A percentile compares a stretch with the other conserved stretches of the same genome.
phyloP scores from a whole-genome alignment of 352 stramenopile genomes.

The Phytophthora macrochlamydospora region DNA sequence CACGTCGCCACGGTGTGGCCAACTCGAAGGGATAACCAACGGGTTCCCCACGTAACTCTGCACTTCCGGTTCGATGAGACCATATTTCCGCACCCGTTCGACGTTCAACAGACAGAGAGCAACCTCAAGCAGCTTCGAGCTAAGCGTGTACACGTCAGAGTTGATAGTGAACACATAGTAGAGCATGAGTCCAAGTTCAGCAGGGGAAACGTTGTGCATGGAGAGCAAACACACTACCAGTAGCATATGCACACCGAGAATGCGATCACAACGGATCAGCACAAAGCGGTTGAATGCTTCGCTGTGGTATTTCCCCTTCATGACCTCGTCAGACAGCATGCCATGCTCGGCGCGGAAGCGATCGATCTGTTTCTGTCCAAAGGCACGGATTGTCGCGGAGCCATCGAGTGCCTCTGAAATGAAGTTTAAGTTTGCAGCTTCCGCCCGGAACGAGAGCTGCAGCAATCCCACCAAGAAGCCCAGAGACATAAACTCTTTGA shows the following conservation, averaged over 20 bases:
- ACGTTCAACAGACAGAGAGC: conserved; percentile 41
- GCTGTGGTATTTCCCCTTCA: conserved; percentile 29
- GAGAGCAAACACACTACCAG: conserved; percentile 40
- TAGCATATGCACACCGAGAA: conserved; percentile 43
- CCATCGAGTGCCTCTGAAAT: conserved; percentile 49
- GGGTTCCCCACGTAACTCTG: conserved; percentile 21
- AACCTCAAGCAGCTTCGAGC: conserved; percentile 32
- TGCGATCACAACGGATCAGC: conserved; percentile 39
- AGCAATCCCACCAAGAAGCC: conserved; percentile 36
- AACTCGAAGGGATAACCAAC: conserved; percentile 22
- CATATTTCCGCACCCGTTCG: conserved; percentile 49
- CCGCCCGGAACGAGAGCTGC: conserved; percentile 39
- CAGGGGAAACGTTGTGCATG: conserved; percentile 35
- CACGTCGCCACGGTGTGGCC: conserved; percentile 36
- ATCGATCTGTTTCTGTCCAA: conserved; percentile 34
- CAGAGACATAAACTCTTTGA: conserved; percentile 41
- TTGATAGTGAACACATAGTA: conserved; percentile 56
- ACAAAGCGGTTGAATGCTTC: conserved; percentile 41
- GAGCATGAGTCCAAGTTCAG: conserved; percentile 46
- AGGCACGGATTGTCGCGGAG: conserved; percentile 39
- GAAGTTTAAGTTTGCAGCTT: conserved; percentile 47
- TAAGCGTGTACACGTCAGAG: conserved; percentile 43
- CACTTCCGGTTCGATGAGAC: conserved; percentile 35
- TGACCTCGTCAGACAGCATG: conserved; percentile 38
- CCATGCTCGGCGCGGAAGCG: conserved; percentile 39